Percentiles rank a stretch among this genome's conserved stretches.
These are phyloP conservation scores for Fusarium lateritium DNA, from an alignment of 2,329 filamentous ascomycete species.

Conservation along the genomic window DNA sequence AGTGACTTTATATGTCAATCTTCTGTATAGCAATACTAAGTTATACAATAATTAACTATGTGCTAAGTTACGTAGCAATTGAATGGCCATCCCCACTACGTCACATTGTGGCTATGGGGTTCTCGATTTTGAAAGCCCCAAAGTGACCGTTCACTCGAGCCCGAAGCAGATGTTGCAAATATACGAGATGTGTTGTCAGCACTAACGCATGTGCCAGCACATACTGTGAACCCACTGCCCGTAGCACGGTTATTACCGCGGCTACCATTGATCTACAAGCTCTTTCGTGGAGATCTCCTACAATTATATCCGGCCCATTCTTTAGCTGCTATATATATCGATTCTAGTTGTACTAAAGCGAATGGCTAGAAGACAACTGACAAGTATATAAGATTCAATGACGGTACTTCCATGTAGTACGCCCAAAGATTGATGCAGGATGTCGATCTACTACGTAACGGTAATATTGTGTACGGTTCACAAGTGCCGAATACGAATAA, in stretches of 20 bases:
- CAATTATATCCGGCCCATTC: too few relatives aligned
- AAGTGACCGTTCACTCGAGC: not conserved
- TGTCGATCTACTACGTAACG: too few relatives aligned
- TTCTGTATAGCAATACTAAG: not conserved
- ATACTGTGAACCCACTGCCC: not conserved
- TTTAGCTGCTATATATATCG: too few relatives aligned
- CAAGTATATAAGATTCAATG: too few relatives aligned
- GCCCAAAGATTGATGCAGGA: too few relatives aligned
- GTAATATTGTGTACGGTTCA: not conserved
- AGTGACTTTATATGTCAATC: not conserved
- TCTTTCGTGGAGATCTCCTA: too few relatives aligned
- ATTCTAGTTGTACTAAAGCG: too few relatives aligned
- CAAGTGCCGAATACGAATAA: not conserved
- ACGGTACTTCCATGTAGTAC: too few relatives aligned
- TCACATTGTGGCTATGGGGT: not conserved
- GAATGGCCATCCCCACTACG: not conserved
- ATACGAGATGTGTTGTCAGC: conserved; percentile 18
- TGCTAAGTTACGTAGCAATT: not conserved
- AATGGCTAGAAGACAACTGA: too few relatives aligned
- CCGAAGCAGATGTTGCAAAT: not conserved
- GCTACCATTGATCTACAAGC: not conserved
- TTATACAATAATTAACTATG: not conserved
- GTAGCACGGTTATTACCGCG: not conserved
- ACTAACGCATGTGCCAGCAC: not conserved
- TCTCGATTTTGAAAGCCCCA: not conserved